These are phyloP conservation scores for Paecilomyces fulvus DNA, from an alignment of 2,329 filamentous ascomycete species.

Conservation along the genomic window DNA sequence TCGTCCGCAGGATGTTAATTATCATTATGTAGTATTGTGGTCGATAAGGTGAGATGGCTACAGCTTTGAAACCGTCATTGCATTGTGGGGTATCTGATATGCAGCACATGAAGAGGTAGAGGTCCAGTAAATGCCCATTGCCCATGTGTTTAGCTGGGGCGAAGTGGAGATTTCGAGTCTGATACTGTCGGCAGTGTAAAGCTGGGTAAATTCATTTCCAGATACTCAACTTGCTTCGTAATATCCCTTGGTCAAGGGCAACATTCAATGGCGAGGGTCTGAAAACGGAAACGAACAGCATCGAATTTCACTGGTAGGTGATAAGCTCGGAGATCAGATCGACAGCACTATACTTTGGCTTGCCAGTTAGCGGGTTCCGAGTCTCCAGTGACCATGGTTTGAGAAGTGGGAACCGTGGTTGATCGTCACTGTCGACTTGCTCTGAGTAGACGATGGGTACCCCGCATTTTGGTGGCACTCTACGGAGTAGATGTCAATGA, in stretches of 20 bases:
- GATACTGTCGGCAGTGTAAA: background rate
- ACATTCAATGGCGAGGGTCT: background rate
- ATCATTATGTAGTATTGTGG: no score
- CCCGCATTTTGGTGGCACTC: background rate
- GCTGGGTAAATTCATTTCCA: background rate
- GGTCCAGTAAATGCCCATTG: background rate
- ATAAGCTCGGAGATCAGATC: background rate
- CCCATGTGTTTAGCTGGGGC: background rate
- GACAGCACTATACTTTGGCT: background rate
- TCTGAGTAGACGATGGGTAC: background rate
- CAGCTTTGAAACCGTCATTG: no score
- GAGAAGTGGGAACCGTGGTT: background rate
- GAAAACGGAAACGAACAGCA: background rate
- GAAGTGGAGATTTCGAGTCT: background rate
- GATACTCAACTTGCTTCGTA: background rate
- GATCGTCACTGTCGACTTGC: background rate
- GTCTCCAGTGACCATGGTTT: background rate
- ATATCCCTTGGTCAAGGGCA: background rate
- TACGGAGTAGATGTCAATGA: background rate
- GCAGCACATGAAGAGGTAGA: background rate
- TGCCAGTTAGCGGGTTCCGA: background rate
- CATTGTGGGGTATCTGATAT: no score
- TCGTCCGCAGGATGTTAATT: no score
- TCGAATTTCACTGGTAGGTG: background rate
- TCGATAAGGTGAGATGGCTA: no score